Conservation (phyloP, 2,329 filamentous ascomycete genomes). For the Phoma herbarum region DNA sequence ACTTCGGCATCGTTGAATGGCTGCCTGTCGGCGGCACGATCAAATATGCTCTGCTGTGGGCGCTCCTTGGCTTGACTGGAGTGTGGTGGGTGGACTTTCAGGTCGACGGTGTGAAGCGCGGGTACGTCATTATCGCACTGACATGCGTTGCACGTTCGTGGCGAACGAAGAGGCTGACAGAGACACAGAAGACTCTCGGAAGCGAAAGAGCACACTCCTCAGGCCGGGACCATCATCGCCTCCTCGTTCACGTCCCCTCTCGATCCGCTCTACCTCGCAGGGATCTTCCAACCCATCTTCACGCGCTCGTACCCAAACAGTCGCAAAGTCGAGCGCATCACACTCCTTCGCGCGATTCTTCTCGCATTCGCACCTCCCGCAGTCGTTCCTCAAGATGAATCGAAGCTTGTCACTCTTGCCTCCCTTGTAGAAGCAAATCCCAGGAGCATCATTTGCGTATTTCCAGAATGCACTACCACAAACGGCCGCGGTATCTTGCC, state of each 20-base stretch:
- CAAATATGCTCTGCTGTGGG: conserved; percentile 88
- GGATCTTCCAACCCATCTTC: conserved; percentile 96
- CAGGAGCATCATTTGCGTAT: conserved; percentile 80
- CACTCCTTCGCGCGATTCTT: conserved; percentile 77
- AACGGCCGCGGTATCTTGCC: conserved; percentile 92
- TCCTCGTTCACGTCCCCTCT: conserved; percentile 92
- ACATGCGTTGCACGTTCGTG: background rate
- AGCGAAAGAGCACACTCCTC: conserved; percentile 71
- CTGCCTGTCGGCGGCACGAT: conserved; percentile 73
- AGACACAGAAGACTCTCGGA: conserved; percentile 28
- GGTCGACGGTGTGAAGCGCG: conserved; percentile 94
- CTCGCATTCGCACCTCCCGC: conserved; percentile 73
- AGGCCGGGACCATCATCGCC: conserved; percentile 82
- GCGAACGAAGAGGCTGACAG: conserved; percentile 10
- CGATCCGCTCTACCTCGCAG: conserved; percentile 91
- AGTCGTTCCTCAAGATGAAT: conserved; percentile 40
- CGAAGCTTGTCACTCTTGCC: conserved; percentile 49
- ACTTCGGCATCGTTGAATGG: conserved; percentile 85
- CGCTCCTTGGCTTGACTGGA: conserved; percentile 84
- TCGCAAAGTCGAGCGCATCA: conserved; percentile 77
- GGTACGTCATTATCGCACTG: conserved; percentile 59
- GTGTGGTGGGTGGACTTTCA: conserved; percentile 99
- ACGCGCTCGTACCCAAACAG: conserved; percentile 82
- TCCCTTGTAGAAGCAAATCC: conserved; percentile 73
- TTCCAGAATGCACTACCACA: conserved; percentile 93